Base-by-base conservation (phyloP, 805 yeast species). In the Sugiyamaella marilandica region DNA sequence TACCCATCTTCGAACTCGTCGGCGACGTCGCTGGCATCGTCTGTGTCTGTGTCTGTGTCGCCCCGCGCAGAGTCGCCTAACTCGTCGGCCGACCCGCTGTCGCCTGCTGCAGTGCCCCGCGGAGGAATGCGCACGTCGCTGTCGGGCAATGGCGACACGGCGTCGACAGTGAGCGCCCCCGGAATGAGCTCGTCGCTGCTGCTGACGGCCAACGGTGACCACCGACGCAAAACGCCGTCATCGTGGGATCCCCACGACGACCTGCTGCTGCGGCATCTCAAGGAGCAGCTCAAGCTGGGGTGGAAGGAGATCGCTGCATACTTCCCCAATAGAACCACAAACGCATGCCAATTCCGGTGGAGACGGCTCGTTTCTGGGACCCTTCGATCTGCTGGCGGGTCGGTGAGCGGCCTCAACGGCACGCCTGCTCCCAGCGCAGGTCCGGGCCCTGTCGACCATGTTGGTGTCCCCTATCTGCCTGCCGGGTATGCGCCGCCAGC, bases 281-380 rank as follows among this genome's bases (percentile, higher is more conserved):
- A 88, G 68, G 96, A 88, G 66, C 82, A 82, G 56, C 87, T 83
- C 65, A 86, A 85, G 65, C 75, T 87, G 59, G 96, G 96, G 1
- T 88, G 96, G 96, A 82, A 88, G 67, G 95, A 88, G 59, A 87
- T 88, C 48, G 84, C 94, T 1, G 76, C 83, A 33, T 86, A 85
- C 63, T 88, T 88, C 67, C 77, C 81, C 41, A 84, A 84, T 65
- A 73, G 96, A 64, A 88, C 96, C 2, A 90, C 95, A 35, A 88
- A 87, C 65, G 95, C 95, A 1, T 87, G 95, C 62, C 95, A 87
- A 70, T 87, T 87, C 65, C 79, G 96, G 60, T 88, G 96, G 96
- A 78, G 96, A 66, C 70, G 96, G 57, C 70, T 83, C 45, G 79
- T 73, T 60, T 66, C 72, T 9, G 77, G 78, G 9, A 69, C 74